These are phyloP conservation scores for Capronia coronata DNA, from an alignment of 2,329 filamentous ascomycete species.

Conservation along the genomic window DNA sequence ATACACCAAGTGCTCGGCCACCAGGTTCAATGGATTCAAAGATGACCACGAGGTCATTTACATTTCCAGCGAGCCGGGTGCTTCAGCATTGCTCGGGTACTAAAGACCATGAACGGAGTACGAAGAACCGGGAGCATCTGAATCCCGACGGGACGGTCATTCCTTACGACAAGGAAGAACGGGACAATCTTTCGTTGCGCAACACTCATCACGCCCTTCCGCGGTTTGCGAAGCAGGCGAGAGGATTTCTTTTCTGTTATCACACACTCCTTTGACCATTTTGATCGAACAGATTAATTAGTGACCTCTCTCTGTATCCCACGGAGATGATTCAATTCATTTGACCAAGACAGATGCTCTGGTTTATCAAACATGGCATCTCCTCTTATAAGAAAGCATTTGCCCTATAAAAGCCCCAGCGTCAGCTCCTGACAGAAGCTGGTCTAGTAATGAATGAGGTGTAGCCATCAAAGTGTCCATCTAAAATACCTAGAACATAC, in stretches of 20 bases:
- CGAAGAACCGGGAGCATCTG: too few relatives aligned
- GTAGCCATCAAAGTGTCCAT: too few relatives aligned
- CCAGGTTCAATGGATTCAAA: slow-evolving; percentile 93
- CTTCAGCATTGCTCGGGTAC: slow-evolving; percentile 61
- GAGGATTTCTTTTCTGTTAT: slow-evolving; percentile 14
- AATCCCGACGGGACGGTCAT: too few relatives aligned
- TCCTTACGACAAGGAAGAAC: too few relatives aligned
- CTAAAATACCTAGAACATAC: too few relatives aligned
- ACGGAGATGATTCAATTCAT: slow-evolving; percentile 15
- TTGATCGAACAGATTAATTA: slow-evolving; percentile 1
- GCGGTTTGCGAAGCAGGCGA: too few relatives aligned
- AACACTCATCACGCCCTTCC: too few relatives aligned
- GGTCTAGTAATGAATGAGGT: too few relatives aligned
- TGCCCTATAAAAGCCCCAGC: too few relatives aligned
- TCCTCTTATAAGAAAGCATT: too few relatives aligned
- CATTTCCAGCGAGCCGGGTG: slow-evolving; percentile 87
- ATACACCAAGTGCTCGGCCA: slow-evolving; percentile 97
- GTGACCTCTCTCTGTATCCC: slow-evolving; percentile 1
- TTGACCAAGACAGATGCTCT: not conserved
- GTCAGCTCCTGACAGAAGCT: too few relatives aligned
- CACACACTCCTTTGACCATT: slow-evolving; percentile 16
- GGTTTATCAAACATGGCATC: not conserved
- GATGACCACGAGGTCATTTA: slow-evolving; percentile 91
- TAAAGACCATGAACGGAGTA: slow-evolving; percentile 22
- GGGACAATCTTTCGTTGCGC: too few relatives aligned